These are phyloP conservation scores for Dothiorella sarmentorum DNA, from an alignment of 2,329 filamentous ascomycete genomes.

Conservation along the genomic window DNA sequence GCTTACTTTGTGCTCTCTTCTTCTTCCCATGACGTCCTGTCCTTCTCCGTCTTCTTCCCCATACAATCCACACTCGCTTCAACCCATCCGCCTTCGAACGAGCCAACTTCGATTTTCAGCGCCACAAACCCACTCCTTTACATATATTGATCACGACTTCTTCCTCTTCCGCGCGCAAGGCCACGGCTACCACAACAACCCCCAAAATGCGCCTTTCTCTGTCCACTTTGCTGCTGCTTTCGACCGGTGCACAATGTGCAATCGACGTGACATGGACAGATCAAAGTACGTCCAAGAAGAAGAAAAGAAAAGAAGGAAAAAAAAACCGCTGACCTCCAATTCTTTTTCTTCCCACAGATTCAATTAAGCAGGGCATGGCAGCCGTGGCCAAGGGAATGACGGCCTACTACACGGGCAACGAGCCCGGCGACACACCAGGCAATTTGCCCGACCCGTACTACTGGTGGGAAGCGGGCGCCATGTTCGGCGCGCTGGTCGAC, in stretches of 20 bases:
- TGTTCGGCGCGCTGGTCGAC: constrained; percentile 39
- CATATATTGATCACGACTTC: not conserved
- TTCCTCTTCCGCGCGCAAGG: not conserved
- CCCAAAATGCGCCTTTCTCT: not conserved
- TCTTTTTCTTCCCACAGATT: no score
- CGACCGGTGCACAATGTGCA: not conserved
- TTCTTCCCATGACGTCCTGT: constrained; percentile 8
- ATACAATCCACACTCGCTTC: not conserved
- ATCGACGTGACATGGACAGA: constrained; percentile 2
- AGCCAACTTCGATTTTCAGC: not conserved
- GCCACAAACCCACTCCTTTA: not conserved
- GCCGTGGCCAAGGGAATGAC: constrained; percentile 15
- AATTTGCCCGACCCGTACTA: constrained; percentile 49
- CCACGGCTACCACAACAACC: not conserved
- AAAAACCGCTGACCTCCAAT: no score
- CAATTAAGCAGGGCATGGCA: constrained; percentile 2
- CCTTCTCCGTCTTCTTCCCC: not conserved
- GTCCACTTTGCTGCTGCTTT: not conserved
- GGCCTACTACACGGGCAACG: constrained; percentile 16
- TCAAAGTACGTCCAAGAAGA: not conserved
- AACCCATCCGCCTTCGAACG: not conserved
- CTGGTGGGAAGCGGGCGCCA: constrained; percentile 43
- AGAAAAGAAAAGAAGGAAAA: no score
- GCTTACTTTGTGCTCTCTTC: constrained; percentile 11
- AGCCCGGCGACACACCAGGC: constrained; percentile 31